Conservation (phyloP, 371 early-diverging fungal species). For the Thermomucor indicae-seudaticae region DNA sequence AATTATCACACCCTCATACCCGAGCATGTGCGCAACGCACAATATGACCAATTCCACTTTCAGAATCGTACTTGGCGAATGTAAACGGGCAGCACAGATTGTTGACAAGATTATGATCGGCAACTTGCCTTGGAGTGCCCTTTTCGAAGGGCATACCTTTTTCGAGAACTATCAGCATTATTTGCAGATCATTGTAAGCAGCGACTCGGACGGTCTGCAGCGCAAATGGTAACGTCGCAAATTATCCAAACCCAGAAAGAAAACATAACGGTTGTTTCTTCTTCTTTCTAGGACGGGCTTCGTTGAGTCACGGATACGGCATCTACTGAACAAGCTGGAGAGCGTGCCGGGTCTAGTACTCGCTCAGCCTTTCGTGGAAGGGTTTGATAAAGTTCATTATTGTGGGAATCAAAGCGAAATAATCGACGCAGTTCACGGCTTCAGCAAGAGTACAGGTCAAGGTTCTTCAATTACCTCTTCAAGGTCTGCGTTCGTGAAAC, state of each 20-base stretch:
- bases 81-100: slow-evolving; percentile 69
- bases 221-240: slow-evolving; percentile 67
- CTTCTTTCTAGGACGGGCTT: slow-evolving; percentile 57
- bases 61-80: slow-evolving; percentile 82
- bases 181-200: slow-evolving; percentile 84
- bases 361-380: slow-evolving; percentile 92
- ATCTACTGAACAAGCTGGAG: slow-evolving; percentile 88
- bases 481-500: no score
- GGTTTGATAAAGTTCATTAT: slow-evolving; percentile 66
- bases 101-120: slow-evolving; percentile 73
- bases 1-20: slow-evolving; percentile 99
- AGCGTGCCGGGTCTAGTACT: slow-evolving; percentile 68
- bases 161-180: slow-evolving; percentile 91
- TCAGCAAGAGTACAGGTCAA: slow-evolving; percentile 28
- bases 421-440: slow-evolving; percentile 25
- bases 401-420: slow-evolving; percentile 40
- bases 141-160: slow-evolving; percentile 91
- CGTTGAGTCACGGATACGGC: slow-evolving; percentile 93
- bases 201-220: slow-evolving; percentile 71
- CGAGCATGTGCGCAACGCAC: slow-evolving; percentile 99
- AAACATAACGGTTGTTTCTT: neutral
- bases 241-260: no score
- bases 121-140: slow-evolving; percentile 42
- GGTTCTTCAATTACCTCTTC: no score
- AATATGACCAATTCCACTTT: slow-evolving; percentile 95